Percentiles rank a stretch among this genome's conserved stretches.
These are phyloP conservation scores for Solanum bukasovii DNA, from an alignment of 257 asterid genomes.

Conservation along the genomic window DNA sequence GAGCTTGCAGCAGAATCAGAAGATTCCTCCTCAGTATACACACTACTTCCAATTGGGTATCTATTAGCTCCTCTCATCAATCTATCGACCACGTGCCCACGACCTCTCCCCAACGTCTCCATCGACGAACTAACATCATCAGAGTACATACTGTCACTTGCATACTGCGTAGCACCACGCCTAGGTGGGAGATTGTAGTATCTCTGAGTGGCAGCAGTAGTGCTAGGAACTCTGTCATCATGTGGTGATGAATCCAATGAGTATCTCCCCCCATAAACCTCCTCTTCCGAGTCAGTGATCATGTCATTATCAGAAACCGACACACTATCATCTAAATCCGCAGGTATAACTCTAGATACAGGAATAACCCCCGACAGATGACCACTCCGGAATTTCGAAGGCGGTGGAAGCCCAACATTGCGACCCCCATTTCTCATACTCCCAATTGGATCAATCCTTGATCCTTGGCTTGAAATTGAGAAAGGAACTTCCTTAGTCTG, in stretches of 20 bases:
- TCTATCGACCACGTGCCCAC: slow-evolving; percentile 14
- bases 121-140: slow-evolving; percentile 32
- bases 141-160: slow-evolving; percentile 28
- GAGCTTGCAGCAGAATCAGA: slow-evolving; percentile 43
- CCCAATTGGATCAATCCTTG: slow-evolving; percentile 22
- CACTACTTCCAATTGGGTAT: slow-evolving; percentile 15
- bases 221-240: slow-evolving; percentile 23
- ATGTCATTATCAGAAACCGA: slow-evolving; percentile 33
- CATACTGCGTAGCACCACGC: slow-evolving; percentile 11
- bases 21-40: slow-evolving; percentile 35
- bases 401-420: slow-evolving; percentile 30
- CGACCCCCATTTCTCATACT: slow-evolving; percentile 18
- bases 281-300: slow-evolving; percentile 34
- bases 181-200: slow-evolving; percentile 9
- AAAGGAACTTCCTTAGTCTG: slow-evolving; percentile 16
- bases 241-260: slow-evolving; percentile 39
- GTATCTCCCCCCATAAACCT: slow-evolving; percentile 31
- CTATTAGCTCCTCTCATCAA: slow-evolving; percentile 24
- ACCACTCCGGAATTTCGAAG: slow-evolving; percentile 26
- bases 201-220: slow-evolving; percentile 10
- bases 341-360: slow-evolving; percentile 21
- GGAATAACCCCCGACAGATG: slow-evolving; percentile 32
- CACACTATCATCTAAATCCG: slow-evolving; percentile 20
- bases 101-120: slow-evolving; percentile 31
- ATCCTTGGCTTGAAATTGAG: slow-evolving; percentile 15